Conservation (phyloP, 305 asterid species). For the Plantago rigida region DNA sequence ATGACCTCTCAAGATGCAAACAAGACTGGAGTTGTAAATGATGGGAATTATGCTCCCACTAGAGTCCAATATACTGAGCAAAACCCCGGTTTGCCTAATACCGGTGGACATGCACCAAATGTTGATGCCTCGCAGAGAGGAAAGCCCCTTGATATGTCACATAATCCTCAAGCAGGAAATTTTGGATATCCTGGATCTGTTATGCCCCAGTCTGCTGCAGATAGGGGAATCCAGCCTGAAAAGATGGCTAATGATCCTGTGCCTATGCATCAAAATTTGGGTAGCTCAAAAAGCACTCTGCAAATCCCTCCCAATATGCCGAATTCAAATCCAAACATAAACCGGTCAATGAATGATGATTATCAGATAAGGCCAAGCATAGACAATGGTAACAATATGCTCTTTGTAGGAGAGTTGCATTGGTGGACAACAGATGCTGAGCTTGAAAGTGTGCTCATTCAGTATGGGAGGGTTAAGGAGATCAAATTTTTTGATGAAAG, state of each 20-base stretch:
- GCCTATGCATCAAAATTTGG: constrained; percentile 35
- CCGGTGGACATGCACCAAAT: constrained; percentile 33
- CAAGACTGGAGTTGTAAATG: constrained; percentile 36
- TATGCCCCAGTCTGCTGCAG: constrained; percentile 33
- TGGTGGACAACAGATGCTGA: constrained; percentile 99
- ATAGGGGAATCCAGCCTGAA: constrained; percentile 20
- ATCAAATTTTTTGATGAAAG: constrained; percentile 80
- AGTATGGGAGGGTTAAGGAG: constrained; percentile 85
- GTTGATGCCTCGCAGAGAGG: constrained; percentile 47
- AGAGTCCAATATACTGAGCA: constrained; percentile 43
- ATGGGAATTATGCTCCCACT: constrained; percentile 32
- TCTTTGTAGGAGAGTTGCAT: constrained; percentile 90
- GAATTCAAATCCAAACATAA: constrained; percentile 34
- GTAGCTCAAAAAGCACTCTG: constrained; percentile 41
- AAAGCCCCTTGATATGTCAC: constrained; percentile 37
- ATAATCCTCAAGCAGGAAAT: constrained; percentile 43
- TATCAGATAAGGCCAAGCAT: constrained; percentile 35
- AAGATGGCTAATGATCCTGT: constrained; percentile 37
- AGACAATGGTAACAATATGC: constrained; percentile 57
- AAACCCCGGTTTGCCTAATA: constrained; percentile 33
- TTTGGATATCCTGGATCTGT: constrained; percentile 51
- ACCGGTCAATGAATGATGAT: constrained; percentile 41
- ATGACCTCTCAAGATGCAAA: constrained; percentile 35
- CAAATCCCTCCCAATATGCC: constrained; percentile 38
- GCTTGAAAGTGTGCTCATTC: constrained; percentile 46